Base-by-base conservation (phyloP, 768 basidiomycete species). In the Tricholoma sp. region DNA sequence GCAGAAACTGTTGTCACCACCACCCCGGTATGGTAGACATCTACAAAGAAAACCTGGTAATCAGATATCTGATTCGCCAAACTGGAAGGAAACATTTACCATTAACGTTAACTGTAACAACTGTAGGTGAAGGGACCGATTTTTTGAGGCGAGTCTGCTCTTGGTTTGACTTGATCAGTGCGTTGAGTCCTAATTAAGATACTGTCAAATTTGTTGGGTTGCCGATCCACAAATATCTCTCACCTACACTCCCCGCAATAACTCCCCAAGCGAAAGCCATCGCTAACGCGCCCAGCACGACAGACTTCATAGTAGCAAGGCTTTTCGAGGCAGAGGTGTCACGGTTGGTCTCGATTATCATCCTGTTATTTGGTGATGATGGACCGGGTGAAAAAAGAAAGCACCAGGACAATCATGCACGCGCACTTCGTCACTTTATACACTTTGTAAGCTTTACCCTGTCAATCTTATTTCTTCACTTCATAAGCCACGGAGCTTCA, bases 161-260 rank as follows among this genome's bases (percentile, higher is more conserved):
- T 47, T 72, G 65, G 59, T 78, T 73, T 12, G 79, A 74, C 58
- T 74, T 74, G 56, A 77, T 69, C 48, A 75, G 57, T 7, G 76
- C 74, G 58, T 75, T 77, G 31, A 78, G 68, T 37, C 71, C 76
- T 78, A 45, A 20, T 41, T 41, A 33, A 29, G 32, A 56, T 31
- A 1, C 37, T 11, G 11, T 29, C 37, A 36, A 17, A 29, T 13
- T 15, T 24, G 34, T 17, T 29, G 45, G n/a, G 39, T 17, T 6
- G 6, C 39, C 24, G 1, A 4, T n/a, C 12, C 36, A 4, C 1
- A 12, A 6, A 20, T 3, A 28, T 10, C 13, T 54, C 60, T 50
- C 15, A 60, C 65, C 63, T 32, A 66, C 63, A 49, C 63, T 57
- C 11, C 61, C 63, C 1, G 57, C 59, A 20, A 66, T 64, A 32